A percentile compares a stretch with the other conserved stretches of the same genome.
These are phyloP conservation scores for Butyriboletus loyo DNA, from an alignment of 768 basidiomycete species.

Conservation along the genomic window DNA sequence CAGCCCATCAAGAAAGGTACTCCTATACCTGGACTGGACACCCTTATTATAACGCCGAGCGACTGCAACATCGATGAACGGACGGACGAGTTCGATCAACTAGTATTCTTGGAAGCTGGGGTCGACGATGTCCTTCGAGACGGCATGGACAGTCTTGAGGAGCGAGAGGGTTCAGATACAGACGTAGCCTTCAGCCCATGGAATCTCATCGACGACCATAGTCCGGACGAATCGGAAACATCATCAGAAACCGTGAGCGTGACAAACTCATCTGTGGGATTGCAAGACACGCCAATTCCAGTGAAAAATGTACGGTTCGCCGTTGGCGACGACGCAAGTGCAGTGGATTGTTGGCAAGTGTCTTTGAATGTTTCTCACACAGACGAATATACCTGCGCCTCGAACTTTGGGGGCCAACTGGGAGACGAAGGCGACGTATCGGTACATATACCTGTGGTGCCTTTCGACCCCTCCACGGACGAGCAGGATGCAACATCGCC, in stretches of 20 bases:
- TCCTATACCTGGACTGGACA: neutral
- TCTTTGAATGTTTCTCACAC: neutral
- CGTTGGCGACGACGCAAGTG: neutral
- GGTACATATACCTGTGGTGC: neutral
- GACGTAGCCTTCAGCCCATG: neutral
- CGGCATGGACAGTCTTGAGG: neutral
- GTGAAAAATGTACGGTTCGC: constrained; percentile 1
- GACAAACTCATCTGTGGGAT: neutral
- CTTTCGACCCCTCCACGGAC: neutral
- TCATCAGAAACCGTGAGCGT: neutral
- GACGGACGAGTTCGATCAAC: neutral
- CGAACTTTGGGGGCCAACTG: neutral
- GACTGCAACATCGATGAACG: neutral
- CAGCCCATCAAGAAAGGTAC: neutral
- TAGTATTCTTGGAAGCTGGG: neutral
- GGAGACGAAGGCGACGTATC: neutral
- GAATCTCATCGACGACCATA: neutral
- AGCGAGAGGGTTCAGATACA: neutral
- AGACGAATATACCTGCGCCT: neutral
- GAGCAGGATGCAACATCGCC: neutral
- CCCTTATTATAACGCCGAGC: neutral
- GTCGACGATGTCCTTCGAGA: neutral
- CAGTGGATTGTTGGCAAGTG: neutral
- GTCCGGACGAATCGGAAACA: neutral
- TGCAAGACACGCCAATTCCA: neutral